phyloP scores from a whole-genome alignment of 306 rosid species.

The Prunus persica region DNA sequence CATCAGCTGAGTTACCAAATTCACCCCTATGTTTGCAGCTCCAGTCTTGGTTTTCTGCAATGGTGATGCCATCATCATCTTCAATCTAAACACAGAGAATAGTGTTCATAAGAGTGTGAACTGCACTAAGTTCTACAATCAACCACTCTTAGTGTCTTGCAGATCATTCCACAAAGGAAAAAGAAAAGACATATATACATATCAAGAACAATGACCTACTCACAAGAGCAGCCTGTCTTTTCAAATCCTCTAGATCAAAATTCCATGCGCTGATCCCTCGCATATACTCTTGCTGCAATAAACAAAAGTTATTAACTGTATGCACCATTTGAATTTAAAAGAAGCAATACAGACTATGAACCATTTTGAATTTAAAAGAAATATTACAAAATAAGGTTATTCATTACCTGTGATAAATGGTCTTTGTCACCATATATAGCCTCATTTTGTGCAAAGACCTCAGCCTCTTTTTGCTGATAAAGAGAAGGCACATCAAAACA shows the following conservation, averaged over 20 bases:
- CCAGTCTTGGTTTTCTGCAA: slow-evolving; percentile 43
- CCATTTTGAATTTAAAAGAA: not conserved
- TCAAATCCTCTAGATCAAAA: slow-evolving; percentile 73
- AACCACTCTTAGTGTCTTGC: not conserved
- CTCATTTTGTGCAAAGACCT: slow-evolving; percentile 66
- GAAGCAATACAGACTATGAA: not conserved
- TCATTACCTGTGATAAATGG: slow-evolving; percentile 69
- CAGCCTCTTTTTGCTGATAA: slow-evolving; percentile 78
- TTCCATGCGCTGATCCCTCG: slow-evolving; percentile 88
- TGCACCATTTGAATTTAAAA: not conserved
- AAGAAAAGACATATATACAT: not conserved
- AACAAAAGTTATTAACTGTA: not conserved
- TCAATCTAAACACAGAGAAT: slow-evolving; percentile 45
- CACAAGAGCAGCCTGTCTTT: slow-evolving; percentile 78
- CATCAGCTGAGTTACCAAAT: slow-evolving; percentile 9
- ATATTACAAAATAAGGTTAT: slow-evolving; percentile 17
- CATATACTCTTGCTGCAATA: slow-evolving; percentile 69
- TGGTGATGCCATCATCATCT: slow-evolving; percentile 46
- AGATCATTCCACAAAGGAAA: not conserved
- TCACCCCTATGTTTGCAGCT: slow-evolving; percentile 31
- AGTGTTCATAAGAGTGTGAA: not conserved
- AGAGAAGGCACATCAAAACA: slow-evolving; percentile 13
- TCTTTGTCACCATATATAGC: slow-evolving; percentile 73
- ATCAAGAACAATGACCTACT: slow-evolving; percentile 36
- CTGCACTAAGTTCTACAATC: not conserved